phyloP scores from a whole-genome alignment of 139 green algal genomes.

The Ettlia oleoabundans region DNA sequence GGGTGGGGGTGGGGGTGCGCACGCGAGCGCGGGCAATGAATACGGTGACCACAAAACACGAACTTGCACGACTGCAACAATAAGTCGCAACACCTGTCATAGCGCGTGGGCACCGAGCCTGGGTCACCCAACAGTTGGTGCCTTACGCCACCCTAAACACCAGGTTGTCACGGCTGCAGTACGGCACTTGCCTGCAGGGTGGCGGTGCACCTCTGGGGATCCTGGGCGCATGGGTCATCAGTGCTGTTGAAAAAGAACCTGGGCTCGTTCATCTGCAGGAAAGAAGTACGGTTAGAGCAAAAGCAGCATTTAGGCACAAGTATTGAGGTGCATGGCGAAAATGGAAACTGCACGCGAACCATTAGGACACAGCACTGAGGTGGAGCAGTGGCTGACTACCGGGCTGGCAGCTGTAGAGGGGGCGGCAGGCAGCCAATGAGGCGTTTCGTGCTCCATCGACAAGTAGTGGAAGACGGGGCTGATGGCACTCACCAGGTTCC shows the following conservation, averaged over 20 bases:
- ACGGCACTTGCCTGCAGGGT: conserved; percentile 15
- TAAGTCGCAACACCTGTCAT: too few species aligned
- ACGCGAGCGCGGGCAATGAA: too few species aligned
- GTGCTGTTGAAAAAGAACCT: conserved; percentile 38
- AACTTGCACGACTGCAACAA: too few species aligned
- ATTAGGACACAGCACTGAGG: background rate
- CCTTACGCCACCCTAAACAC: too few species aligned
- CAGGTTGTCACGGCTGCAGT: too few species aligned
- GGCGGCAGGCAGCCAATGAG: background rate
- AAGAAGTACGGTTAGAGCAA: background rate
- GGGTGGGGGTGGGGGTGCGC: background rate
- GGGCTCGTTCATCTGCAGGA: conserved; percentile 51
- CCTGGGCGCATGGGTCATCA: conserved; percentile 10
- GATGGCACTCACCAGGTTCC: conserved; percentile 44
- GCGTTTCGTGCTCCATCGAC: background rate
- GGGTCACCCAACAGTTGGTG: too few species aligned
- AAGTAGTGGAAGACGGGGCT: too few species aligned
- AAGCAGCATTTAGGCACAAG: background rate
- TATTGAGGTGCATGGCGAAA: background rate
- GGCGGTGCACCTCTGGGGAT: conserved; percentile 10
- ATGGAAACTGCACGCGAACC: background rate
- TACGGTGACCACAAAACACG: too few species aligned
- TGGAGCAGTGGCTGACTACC: background rate
- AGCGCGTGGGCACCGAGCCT: too few species aligned
- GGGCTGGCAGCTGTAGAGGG: background rate